Base-by-base conservation (phyloP, 2,329 filamentous ascomycete genomes). In the Plectosphaerella cucumerina region DNA sequence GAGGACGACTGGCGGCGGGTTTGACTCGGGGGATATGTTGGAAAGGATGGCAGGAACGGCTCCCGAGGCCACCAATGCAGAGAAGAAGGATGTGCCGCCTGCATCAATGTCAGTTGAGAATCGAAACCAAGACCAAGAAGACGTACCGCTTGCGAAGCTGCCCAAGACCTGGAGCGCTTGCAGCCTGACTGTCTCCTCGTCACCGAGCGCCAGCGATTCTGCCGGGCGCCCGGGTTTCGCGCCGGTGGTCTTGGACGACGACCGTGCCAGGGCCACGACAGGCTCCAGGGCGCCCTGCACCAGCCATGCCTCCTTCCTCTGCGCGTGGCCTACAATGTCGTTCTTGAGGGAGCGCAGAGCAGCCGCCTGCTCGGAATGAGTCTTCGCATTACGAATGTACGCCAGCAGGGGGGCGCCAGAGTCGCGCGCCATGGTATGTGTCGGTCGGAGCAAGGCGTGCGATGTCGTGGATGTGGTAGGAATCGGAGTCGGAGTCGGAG, bases 81-180 rank as follows among this genome's bases (percentile, higher is more conserved):
- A 71, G 41, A 96, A 79, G 67, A 94, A 96, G 15, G 86, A 74
- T 43, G 90, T 82, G 6, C 93, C 92, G 58, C 88, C 91, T 95
- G 63, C 48, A 60, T 23, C 33, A 10, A 33, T 31, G 18, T 20
- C 17, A 17, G 35, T 17, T 9, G 5, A 23, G 31, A 9, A 35
- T 43, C 47, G 23, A 48, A 44, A 33, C 14, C 15, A 26, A 12
- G 37, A 17, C 6, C 21, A 11, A 20, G 60, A 26, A 4, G 20
- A 23, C 76, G 61, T 77, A 91, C 92, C 91, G 70, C 88, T 86
- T 51, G 90, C 89, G 63, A 97, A 82, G 66, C 89, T 94, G 44
- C 87, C 86, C 34, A 96, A 73, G n/a, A 97, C 80, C 56, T 95
- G 84, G 37, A 92, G 80, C n/a, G 88, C 87, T 65, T 96, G 89